Conservation (phyloP, 805 yeast genomes). For the Priceomyces castillae region DNA sequence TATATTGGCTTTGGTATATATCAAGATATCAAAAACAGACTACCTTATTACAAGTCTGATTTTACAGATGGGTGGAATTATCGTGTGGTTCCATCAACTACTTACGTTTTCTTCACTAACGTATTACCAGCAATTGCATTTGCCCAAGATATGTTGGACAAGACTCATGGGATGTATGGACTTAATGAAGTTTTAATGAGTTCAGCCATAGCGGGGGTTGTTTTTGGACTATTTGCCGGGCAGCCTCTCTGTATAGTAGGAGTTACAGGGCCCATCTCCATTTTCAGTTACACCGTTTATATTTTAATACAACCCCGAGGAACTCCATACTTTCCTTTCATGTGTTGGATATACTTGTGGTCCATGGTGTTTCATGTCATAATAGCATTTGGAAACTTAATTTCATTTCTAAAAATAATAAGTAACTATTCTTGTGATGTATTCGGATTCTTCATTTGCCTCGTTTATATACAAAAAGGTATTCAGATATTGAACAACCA, state of each 20-base stretch:
- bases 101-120: slow-evolving; percentile 86
- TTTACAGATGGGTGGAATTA: slow-evolving; percentile 82
- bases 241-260: slow-evolving; percentile 96
- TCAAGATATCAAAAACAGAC: slow-evolving; percentile 48
- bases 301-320: slow-evolving; percentile 58
- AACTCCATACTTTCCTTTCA: slow-evolving; percentile 74
- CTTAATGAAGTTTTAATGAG: slow-evolving; percentile 84
- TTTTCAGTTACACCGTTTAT: slow-evolving; percentile 88
- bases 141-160: slow-evolving; percentile 96
- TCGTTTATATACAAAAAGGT: slow-evolving; percentile 88
- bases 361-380: slow-evolving; percentile 75
- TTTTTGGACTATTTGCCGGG: slow-evolving; percentile 82
- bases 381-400: slow-evolving; percentile 67
- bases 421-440: slow-evolving; percentile 87
- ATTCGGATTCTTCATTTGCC: slow-evolving; percentile 87
- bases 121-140: slow-evolving; percentile 91
- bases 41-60: slow-evolving; percentile 74
- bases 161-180: slow-evolving; percentile 83
- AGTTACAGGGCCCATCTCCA: slow-evolving; percentile 93
- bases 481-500: slow-evolving; percentile 76
- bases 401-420: slow-evolving; percentile 64
- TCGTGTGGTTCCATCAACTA: slow-evolving; percentile 80
- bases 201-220: slow-evolving; percentile 84
- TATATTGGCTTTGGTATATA: slow-evolving; percentile 49
- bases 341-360: slow-evolving; percentile 97